Percentiles rank a stretch among this genome's conserved stretches.
These are phyloP conservation scores for Lophium mytilinum DNA, from an alignment of 495 filamentous ascomycete species.

Conservation along the genomic window DNA sequence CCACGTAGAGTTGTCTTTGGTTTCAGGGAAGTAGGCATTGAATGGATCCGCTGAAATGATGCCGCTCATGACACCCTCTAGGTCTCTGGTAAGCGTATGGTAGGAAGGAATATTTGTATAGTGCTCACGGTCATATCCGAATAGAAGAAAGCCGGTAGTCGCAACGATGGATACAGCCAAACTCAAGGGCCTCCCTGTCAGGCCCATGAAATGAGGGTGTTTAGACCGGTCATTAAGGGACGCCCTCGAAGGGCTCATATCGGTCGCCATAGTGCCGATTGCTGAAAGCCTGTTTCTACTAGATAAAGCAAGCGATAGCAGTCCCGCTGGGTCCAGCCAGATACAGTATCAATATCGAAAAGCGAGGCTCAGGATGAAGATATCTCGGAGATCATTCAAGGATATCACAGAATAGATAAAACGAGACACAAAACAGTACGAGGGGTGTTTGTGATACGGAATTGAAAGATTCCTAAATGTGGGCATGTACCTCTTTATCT, in stretches of 20 bases:
- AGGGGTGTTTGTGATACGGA: not conserved
- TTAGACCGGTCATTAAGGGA: conserved; percentile 3
- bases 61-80: conserved; percentile 65
- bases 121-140: conserved; percentile 24
- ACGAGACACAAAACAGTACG: not conserved
- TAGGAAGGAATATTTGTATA: not conserved
- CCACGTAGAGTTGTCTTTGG: conserved; percentile 58
- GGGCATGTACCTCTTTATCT: conserved; percentile 11
- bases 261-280: not conserved
- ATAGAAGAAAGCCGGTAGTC: conserved; percentile 26
- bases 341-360: not conserved
- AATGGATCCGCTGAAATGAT: conserved; percentile 70
- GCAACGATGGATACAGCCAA: conserved; percentile 19
- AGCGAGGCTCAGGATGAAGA: not conserved
- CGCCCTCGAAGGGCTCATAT: not conserved
- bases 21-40: conserved; percentile 60
- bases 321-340: conserved; percentile 2
- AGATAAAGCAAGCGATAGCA: not conserved
- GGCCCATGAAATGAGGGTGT: conserved; percentile 19
- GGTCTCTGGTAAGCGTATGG: not conserved
- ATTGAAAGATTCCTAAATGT: no score
- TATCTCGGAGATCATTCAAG: not conserved
- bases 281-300: not conserved
- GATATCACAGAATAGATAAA: not conserved
- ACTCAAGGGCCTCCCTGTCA: conserved; percentile 16